A percentile compares a stretch with the other conserved stretches of the same genome.
These are phyloP conservation scores for Phlebopus sp. DNA, from an alignment of 1,284 basidiomycete species.

Conservation along the genomic window DNA sequence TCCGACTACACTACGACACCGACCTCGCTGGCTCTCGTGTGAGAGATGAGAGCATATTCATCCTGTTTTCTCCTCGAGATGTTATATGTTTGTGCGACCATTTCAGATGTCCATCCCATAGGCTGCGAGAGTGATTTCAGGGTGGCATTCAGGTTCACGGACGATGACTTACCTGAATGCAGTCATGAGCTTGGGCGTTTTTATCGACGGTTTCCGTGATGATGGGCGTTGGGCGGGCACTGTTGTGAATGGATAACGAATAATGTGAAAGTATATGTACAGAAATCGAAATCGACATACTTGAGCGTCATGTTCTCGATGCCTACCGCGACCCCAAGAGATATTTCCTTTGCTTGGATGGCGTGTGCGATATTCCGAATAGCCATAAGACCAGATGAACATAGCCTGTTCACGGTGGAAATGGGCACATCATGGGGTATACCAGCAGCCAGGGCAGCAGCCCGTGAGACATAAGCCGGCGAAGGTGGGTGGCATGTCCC, in stretches of 20 bases:
- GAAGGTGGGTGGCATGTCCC: constrained; percentile 86
- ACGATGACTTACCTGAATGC: constrained; percentile 56
- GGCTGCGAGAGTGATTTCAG: constrained; percentile 48
- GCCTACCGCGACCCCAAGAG: constrained; percentile 77
- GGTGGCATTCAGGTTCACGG: not conserved
- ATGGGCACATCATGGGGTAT: constrained; percentile 77
- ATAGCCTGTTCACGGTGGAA: constrained; percentile 79
- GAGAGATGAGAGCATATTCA: constrained; percentile 78
- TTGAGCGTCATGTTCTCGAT: constrained; percentile 84
- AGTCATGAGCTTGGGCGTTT: constrained; percentile 64
- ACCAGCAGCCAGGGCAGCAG: constrained; percentile 79
- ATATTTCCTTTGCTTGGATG: constrained; percentile 66
- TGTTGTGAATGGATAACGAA: constrained; percentile 27
- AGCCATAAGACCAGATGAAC: constrained; percentile 85
- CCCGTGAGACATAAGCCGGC: constrained; percentile 73
- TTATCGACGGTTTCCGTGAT: constrained; percentile 56
- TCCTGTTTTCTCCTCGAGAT: constrained; percentile 78
- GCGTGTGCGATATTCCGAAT: constrained; percentile 78
- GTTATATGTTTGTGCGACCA: constrained; percentile 75
- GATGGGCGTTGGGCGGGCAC: constrained; percentile 75
- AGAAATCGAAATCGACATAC: constrained; percentile 38
- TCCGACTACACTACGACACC: constrained; percentile 7
- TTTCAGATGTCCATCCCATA: constrained; percentile 93
- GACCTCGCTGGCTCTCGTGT: constrained; percentile 71
- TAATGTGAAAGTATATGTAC: constrained; percentile 1